phyloP scores from a whole-genome alignment of 179 eudicot genomes.

The Beta macrorhiza region DNA sequence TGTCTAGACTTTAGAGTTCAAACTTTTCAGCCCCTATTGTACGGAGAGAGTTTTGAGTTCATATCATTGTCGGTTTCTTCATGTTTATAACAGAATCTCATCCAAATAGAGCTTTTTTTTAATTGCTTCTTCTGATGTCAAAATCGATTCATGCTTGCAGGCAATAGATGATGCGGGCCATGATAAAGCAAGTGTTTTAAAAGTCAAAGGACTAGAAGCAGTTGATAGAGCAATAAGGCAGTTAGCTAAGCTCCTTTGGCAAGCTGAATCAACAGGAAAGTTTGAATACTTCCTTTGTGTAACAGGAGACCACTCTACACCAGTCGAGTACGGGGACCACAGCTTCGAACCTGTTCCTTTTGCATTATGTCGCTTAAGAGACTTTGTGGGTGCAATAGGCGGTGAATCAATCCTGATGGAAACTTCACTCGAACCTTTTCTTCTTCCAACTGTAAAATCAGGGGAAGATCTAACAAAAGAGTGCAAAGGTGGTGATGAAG shows the following conservation, averaged over 20 bases:
- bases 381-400: slow-evolving; percentile 83
- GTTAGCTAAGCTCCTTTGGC: slow-evolving; percentile 82
- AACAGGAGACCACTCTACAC: slow-evolving; percentile 96
- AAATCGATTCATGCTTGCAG: slow-evolving; percentile 36
- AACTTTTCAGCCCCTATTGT: neutral
- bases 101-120: neutral
- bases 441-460: slow-evolving; percentile 62
- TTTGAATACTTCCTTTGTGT: slow-evolving; percentile 75
- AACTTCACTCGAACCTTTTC: slow-evolving; percentile 77
- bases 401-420: slow-evolving; percentile 53
- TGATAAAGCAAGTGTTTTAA: slow-evolving; percentile 81
- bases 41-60: slow-evolving; percentile 5
- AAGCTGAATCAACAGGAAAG: slow-evolving; percentile 67
- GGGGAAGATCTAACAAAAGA: slow-evolving; percentile 54
- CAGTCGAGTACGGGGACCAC: slow-evolving; percentile 97
- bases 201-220: slow-evolving; percentile 88
- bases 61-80: neutral
- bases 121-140: neutral
- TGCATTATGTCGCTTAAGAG: slow-evolving; percentile 67
- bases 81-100: neutral
- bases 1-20: neutral
- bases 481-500: slow-evolving; percentile 29
- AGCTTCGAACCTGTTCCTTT: slow-evolving; percentile 97
- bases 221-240: slow-evolving; percentile 83
- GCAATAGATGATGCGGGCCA: slow-evolving; percentile 98